Evolutionary conservation across 2,329 filamentous ascomycete genomes (phyloP), one percentile per base, ranked within the genome.

Genomic region (Colletotrichum sp.): DNA sequence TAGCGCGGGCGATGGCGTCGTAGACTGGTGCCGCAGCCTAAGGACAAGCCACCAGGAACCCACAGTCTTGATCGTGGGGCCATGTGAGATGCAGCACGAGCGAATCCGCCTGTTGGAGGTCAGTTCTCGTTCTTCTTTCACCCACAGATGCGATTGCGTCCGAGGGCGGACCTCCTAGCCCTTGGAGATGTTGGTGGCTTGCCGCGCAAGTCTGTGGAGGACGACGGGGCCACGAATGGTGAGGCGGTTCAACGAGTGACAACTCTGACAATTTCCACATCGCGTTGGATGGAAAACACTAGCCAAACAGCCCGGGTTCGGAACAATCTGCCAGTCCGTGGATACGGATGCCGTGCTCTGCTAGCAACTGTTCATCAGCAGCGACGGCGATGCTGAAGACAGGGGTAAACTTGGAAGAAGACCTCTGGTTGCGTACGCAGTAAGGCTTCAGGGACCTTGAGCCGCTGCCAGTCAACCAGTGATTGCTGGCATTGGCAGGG

Each of bases 101-200:
- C 12, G 36, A 71, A 24, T n/a, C 68, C n/a, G 7, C 44, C n/a
- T 52, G 44, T 62, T 36, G 34, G 26, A 59, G 30, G 63, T 24
- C 34, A 49, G 16, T 60, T 55, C 34, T 52, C 52, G 30, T 44
- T 52, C 49, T 59, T 26, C 44, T 52, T 26, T 16, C 34, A 16
- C 28, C 13, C 68, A 52, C 39, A 63, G 28, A 68, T 63, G 30
- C 28, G 32, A 68, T 57, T 39, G 68, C 59, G 65, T 44, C 73
- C 64, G 57, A 73, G 64, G 59, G 44, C 70, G 70, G 39, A 24
- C 49, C 70, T 68, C 26, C 10, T 68, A 12, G 63, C 28, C 63
- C 60, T 67, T 64, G 59, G 26, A 65, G 26, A 30, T 34, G 73
- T 73, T 69, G 18, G 70, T 69, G 73, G 69, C 70, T 76, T 73